Conservation (phyloP, 129 eudicot genomes). For the Mikania micrantha region DNA sequence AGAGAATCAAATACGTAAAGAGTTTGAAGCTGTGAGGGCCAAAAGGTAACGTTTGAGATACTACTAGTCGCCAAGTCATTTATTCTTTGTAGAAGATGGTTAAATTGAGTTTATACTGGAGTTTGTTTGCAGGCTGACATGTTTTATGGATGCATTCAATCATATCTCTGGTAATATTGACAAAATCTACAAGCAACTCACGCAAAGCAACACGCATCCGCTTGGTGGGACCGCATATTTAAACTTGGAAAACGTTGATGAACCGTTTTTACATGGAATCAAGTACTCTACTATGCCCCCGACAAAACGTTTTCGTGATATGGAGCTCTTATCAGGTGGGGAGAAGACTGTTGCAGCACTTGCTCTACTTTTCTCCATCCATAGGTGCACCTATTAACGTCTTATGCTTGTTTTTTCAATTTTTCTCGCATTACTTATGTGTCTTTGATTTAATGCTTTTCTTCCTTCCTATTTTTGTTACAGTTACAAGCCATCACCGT, state of each 20-base stretch:
- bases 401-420: not conserved
- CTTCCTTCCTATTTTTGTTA: not conserved
- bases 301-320: slow-evolving; percentile 93
- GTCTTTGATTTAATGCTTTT: not conserved
- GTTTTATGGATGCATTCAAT: slow-evolving; percentile 79
- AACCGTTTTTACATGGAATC: slow-evolving; percentile 86
- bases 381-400: slow-evolving; percentile 51
- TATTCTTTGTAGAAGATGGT: not conserved
- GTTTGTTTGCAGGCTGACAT: slow-evolving; percentile 43
- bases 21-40: slow-evolving; percentile 58
- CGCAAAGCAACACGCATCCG: slow-evolving; percentile 72
- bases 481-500: slow-evolving; percentile 96
- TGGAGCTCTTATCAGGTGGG: slow-evolving; percentile 97
- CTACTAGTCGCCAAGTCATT: not conserved
- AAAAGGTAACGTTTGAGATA: slow-evolving; percentile 43
- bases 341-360: slow-evolving; percentile 99
- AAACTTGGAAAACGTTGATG: slow-evolving; percentile 85
- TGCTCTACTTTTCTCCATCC: slow-evolving; percentile 91
- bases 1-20: slow-evolving; percentile 56
- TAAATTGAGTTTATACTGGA: not conserved
- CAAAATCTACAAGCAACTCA: slow-evolving; percentile 89
- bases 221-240: slow-evolving; percentile 95
- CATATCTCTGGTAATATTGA: slow-evolving; percentile 78
- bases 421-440: not conserved
- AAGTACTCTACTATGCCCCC: slow-evolving; percentile 98